These are phyloP conservation scores for Carex sylvatica DNA, from an alignment of 202 grass and related monocot species.

Conservation along the genomic window DNA sequence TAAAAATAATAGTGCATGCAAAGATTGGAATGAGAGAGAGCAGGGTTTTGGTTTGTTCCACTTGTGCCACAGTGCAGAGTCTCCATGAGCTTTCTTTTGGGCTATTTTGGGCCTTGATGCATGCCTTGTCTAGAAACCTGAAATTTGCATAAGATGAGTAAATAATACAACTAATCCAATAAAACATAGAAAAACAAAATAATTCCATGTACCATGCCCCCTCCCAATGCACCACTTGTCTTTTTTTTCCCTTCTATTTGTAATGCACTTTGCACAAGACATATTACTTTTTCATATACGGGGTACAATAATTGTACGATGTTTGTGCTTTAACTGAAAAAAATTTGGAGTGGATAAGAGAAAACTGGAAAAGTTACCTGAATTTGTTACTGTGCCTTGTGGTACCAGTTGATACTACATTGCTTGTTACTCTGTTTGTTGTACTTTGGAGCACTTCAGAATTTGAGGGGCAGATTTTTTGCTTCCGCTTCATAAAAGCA, in stretches of 20 bases:
- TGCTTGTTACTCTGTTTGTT: not conserved
- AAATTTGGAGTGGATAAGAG: not conserved
- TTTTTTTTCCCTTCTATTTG: not conserved
- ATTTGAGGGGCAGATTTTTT: slow-evolving; percentile 64
- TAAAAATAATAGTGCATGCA: slow-evolving; percentile 97
- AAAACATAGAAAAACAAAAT: not conserved
- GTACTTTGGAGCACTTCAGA: slow-evolving; percentile 25
- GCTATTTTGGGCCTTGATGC: slow-evolving; percentile 43
- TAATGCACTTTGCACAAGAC: not conserved
- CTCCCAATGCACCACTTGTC: not conserved
- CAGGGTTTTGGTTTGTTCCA: slow-evolving; percentile 74
- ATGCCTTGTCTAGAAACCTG: slow-evolving; percentile 95
- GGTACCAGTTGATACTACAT: not conserved
- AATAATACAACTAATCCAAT: not conserved
- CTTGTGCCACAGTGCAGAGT: slow-evolving; percentile 60
- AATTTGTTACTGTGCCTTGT: slow-evolving; percentile 57
- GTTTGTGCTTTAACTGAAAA: slow-evolving; percentile 11
- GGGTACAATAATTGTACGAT: not conserved
- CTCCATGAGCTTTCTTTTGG: slow-evolving; percentile 63
- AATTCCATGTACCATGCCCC: not conserved
- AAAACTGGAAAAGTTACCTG: slow-evolving; percentile 43
- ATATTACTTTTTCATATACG: not conserved
- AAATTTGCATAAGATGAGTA: not conserved
- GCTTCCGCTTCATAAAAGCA: slow-evolving; percentile 73
- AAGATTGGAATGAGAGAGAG: slow-evolving; percentile 87